These are phyloP conservation scores for Carex littledalei DNA, from an alignment of 176 grass and related monocot species.

Conservation along the genomic window DNA sequence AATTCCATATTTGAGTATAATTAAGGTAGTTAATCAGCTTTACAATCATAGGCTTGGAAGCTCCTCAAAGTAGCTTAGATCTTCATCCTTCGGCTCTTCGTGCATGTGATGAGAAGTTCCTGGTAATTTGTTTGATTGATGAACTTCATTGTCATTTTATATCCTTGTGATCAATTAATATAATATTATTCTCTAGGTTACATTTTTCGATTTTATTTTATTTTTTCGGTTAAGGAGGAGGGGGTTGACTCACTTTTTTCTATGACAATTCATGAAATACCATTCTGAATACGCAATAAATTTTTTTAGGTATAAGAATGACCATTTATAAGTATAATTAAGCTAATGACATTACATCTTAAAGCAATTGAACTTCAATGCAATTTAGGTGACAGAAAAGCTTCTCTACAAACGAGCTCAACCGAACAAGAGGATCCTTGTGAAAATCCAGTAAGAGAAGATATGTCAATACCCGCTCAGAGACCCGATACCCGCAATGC, in stretches of 20 bases:
- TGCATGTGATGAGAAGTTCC: conserved; percentile 1
- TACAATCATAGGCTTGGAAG: not conserved
- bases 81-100: not conserved
- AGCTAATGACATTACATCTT: not conserved
- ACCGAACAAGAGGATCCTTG: not conserved
- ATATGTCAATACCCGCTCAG: conserved; percentile 15
- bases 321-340: not conserved
- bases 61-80: conserved; percentile 8
- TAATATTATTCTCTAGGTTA: not conserved
- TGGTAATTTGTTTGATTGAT: not conserved
- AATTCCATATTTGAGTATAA: not conserved
- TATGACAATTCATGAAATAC: not conserved
- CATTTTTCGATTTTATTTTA: not conserved
- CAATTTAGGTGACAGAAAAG: conserved; percentile 23
- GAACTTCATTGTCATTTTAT: not conserved
- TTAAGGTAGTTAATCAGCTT: not conserved
- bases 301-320: not conserved
- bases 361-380: conserved; percentile 9
- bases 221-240: not conserved
- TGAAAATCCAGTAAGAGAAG: conserved; percentile 25
- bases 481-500: conserved; percentile 6
- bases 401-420: not conserved
- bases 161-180: not conserved
- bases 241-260: not conserved
- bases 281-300: not conserved